Evolutionary conservation across 306 rosid genomes (phyloP).

Genomic region (Pterocarpus macrocarpus): DNA sequence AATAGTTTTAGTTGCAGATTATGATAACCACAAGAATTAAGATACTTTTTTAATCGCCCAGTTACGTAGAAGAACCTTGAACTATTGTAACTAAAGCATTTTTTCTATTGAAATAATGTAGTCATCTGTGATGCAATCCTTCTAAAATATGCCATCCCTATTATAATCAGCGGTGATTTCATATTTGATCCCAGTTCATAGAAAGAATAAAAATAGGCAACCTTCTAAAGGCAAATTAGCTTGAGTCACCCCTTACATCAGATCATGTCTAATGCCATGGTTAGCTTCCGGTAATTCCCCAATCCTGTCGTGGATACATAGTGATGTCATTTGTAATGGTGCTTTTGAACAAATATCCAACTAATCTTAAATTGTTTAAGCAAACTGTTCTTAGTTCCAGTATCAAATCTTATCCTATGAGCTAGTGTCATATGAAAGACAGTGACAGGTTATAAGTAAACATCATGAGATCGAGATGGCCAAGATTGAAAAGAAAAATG

Average conservation of each 20-base stretch:
- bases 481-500: neutral
- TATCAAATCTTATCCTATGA: constrained; percentile 26
- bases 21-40: constrained; percentile 43
- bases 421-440: constrained; percentile 28
- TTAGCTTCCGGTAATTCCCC: constrained; percentile 29
- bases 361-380: constrained; percentile 46
- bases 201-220: neutral
- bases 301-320: neutral
- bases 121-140: constrained; percentile 33
- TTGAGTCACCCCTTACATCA: constrained; percentile 32
- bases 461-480: constrained; percentile 29
- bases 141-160: neutral
- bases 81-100: neutral
- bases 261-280: neutral
- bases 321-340: constrained; percentile 35
- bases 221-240: constrained; percentile 7
- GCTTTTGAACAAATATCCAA: constrained; percentile 48
- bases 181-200: neutral
- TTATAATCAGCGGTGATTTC: neutral
- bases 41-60: neutral
- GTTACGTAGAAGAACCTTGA: constrained; percentile 8
- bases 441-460: neutral
- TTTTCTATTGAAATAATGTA: constrained; percentile 26
- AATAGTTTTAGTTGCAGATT: constrained; percentile 29
- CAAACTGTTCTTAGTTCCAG: constrained; percentile 18